Base-by-base conservation (phyloP, 441 rosid genomes). In the Gossypium davidsonii region DNA sequence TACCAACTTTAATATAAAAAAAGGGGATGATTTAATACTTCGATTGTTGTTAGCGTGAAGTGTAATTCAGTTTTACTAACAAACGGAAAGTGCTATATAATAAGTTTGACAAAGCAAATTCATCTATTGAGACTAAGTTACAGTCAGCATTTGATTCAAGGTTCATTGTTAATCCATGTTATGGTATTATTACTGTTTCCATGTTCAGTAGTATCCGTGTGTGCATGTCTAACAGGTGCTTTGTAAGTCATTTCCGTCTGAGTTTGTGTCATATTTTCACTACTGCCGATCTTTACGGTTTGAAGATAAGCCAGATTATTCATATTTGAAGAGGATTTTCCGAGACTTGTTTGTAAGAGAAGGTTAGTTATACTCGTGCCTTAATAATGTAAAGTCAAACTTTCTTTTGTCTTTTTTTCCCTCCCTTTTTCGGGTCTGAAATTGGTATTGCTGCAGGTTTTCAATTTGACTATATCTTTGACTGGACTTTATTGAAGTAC, bases 291-390 rank as follows among this genome's bases (percentile, higher is more conserved):
- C 98, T 34, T 78, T 96, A 83, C 89, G 93, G 74, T 96, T 96
- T 80, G 99, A 96, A 81, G 98, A 93, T 79, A 93, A 90, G 76
- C 99, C 99, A 20, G 98, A 96, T 73, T 93, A 96, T 79, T 89
- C 97, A 52, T 96, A 91, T 85, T 80, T 96, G 85, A 91, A 93
- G 87, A 93, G 94, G 80, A 96, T 96, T 75, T 96, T 96, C 79
- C 89, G 98, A 57, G 99, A 96, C 79, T 88, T 96, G 62, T 96
- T 93, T 79, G 91, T 93, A 77, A 88, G 97, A 73, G 99, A 96
- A 91, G 92, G 99, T 96, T 55, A 59, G 67, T 44, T 26, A 58
- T 59, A 21, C 21, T 70, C 21, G 21, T 37, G 34, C 6, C 53
- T 62, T 5, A 25, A 48, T 67, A 26, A 10, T 52, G 14, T 17